Evolutionary conservation across 768 basidiomycete species (phyloP).

Genomic region (Jaapia argillacea): DNA sequence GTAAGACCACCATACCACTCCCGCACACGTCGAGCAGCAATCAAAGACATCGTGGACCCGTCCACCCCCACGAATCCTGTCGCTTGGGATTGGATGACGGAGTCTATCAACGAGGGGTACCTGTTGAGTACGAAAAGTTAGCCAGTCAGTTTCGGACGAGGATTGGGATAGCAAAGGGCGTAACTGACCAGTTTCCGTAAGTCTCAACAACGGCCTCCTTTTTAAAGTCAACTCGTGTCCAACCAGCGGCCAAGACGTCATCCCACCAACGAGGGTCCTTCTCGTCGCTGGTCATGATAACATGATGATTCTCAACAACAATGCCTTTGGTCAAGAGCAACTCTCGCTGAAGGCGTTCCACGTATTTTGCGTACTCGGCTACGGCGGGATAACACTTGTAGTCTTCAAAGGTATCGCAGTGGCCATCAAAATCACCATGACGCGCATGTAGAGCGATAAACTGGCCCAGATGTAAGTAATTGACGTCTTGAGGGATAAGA

Average conservation of each 20-base stretch:
- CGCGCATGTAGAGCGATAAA: conserved; percentile 52
- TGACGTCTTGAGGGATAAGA: background rate
- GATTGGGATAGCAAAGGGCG: background rate
- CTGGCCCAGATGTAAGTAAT: conserved; percentile 15
- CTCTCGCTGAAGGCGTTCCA: conserved; percentile 44
- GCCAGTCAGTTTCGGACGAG: background rate
- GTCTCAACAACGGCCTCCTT: conserved; percentile 27
- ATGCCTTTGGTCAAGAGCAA: conserved; percentile 33
- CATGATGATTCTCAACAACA: conserved; percentile 27
- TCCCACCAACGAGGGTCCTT: conserved; percentile 46
- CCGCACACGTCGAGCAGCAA: conserved; percentile 56
- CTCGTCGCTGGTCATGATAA: conserved; percentile 62
- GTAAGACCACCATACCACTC: conserved; percentile 53
- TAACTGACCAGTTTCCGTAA: conserved; percentile 39
- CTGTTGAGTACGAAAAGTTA: no score
- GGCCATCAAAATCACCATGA: conserved; percentile 40
- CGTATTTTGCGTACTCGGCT: conserved; percentile 41
- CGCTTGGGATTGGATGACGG: conserved; percentile 58
- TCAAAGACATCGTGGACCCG: conserved; percentile 57
- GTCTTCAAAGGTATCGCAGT: conserved; percentile 29
- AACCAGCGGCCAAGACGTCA: conserved; percentile 37
- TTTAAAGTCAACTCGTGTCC: conserved; percentile 42
- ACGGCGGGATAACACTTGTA: conserved; percentile 45
- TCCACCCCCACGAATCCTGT: conserved; percentile 66
- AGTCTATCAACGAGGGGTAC: conserved; percentile 69